phyloP scores from a whole-genome alignment of 306 rosid genomes.

The Gleditsia sinensis region DNA sequence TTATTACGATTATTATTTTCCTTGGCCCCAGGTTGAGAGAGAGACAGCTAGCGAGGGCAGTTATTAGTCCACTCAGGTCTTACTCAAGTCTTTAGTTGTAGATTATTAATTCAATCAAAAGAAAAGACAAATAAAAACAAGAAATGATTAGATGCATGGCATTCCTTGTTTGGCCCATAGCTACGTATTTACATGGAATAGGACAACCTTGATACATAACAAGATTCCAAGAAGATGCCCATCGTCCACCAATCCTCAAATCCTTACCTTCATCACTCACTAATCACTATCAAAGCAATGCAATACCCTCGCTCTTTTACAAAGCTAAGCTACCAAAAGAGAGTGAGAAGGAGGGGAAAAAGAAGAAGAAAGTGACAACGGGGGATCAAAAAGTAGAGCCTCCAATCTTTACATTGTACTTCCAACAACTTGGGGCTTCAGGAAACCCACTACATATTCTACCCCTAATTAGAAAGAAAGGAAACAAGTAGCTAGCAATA shows the following conservation, averaged over 20 bases:
- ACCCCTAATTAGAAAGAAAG: neutral
- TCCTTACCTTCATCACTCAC: conserved; percentile 13
- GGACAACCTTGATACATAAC: conserved; percentile 1
- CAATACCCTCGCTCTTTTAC: neutral
- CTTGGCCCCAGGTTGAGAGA: neutral
- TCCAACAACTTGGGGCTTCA: conserved; percentile 60
- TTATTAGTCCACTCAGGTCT: conserved; percentile 27
- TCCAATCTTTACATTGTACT: conserved; percentile 37
- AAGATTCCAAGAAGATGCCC: conserved; percentile 36
- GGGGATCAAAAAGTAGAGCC: conserved; percentile 24
- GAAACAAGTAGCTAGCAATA: conserved; percentile 1
- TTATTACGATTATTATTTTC: neutral
- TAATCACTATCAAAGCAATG: neutral
- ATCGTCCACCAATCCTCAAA: conserved; percentile 3
- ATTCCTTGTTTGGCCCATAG: conserved; percentile 22
- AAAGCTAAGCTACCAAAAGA: conserved; percentile 35
- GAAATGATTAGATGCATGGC: conserved; percentile 13
- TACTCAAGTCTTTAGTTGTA: conserved; percentile 31
- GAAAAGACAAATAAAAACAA: conserved; percentile 28
- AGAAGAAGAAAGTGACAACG: conserved; percentile 19
- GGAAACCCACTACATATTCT: conserved; percentile 33
- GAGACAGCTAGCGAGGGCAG: neutral
- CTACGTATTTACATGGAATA: conserved; percentile 35
- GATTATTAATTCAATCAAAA: conserved; percentile 19
- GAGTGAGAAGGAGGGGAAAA: too few relatives aligned